Conservation (phyloP, 1,284 basidiomycete genomes). For the Tilletia horrida region DNA sequence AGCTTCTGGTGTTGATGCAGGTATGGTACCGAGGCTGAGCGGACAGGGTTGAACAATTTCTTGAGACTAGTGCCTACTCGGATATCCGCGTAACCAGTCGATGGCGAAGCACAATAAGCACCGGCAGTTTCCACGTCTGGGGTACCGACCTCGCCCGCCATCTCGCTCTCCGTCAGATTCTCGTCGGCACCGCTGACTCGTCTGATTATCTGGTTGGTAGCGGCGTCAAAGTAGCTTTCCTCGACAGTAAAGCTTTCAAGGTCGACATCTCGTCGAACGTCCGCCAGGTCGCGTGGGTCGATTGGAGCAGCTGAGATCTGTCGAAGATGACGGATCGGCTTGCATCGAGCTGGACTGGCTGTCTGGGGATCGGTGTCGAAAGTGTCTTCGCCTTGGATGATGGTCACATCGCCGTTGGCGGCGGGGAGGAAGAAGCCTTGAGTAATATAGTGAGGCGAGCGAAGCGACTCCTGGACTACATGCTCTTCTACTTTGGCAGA, state of each 20-base stretch:
- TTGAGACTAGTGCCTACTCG: background rate
- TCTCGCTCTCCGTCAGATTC: constrained; percentile 8
- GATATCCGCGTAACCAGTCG: background rate
- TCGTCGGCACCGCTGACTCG: constrained; percentile 8
- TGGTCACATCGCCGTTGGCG: too few species aligned
- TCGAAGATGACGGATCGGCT: background rate
- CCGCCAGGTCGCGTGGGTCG: constrained; percentile 8
- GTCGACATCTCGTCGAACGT: constrained; percentile 9
- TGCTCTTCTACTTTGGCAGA: background rate
- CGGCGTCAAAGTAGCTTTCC: constrained; percentile 1
- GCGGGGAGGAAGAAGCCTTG: constrained; percentile 6
- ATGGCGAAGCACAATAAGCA: background rate
- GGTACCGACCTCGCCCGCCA: constrained; percentile 1
- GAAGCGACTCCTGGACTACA: background rate
- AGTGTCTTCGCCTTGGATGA: constrained; percentile 1
- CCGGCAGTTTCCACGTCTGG: background rate
- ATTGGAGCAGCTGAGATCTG: constrained; percentile 2
- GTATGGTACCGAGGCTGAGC: background rate
- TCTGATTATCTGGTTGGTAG: background rate
- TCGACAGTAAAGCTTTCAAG: constrained; percentile 7
- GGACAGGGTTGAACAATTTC: too few species aligned
- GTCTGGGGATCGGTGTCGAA: background rate
- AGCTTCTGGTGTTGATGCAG: background rate
- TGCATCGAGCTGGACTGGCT: background rate
- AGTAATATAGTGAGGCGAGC: constrained; percentile 10